phyloP scores from a whole-genome alignment of 2,329 filamentous ascomycete species.

The Stenocarpella maydis region DNA sequence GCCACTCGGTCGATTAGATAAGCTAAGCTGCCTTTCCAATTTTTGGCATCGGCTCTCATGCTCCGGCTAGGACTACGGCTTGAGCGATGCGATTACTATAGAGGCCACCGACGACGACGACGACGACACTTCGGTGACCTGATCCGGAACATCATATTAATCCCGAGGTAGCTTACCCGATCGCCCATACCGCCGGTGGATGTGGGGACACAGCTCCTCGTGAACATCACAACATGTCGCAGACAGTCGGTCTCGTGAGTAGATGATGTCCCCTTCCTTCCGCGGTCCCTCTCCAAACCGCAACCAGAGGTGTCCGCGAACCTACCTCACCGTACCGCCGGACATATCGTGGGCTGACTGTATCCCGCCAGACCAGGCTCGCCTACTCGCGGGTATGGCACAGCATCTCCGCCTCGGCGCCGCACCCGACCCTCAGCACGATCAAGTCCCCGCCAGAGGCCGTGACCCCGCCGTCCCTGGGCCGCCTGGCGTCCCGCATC shows the following conservation, averaged over 20 bases:
- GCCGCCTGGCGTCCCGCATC: conserved; percentile 87
- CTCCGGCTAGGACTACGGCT: background rate
- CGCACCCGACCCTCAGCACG: conserved; percentile 64
- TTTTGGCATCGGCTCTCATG: conserved; percentile 27
- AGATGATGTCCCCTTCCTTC: conserved; percentile 33
- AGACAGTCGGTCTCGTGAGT: conserved; percentile 78
- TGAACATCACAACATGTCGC: conserved; percentile 69
- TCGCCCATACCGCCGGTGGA: conserved; percentile 33
- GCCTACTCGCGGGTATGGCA: conserved; percentile 98
- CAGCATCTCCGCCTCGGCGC: conserved; percentile 76
- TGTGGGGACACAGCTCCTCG: conserved; percentile 44
- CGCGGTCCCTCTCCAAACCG: conserved; percentile 6
- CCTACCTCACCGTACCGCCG: conserved; percentile 17
- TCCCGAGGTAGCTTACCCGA: background rate
- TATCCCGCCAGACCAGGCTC: conserved; percentile 76
- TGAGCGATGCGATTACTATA: conserved; percentile 11
- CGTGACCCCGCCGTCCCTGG: conserved; percentile 79
- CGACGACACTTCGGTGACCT: conserved; percentile 3
- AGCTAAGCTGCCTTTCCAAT: conserved; percentile 28
- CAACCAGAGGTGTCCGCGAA: background rate
- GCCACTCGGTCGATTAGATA: conserved; percentile 37
- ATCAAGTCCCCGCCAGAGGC: conserved; percentile 59
- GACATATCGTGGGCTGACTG: conserved; percentile 27
- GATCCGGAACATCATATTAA: background rate
- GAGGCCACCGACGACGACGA: background rate